phyloP scores from a whole-genome alignment of 768 basidiomycete genomes.

The Podaxis sp. region DNA sequence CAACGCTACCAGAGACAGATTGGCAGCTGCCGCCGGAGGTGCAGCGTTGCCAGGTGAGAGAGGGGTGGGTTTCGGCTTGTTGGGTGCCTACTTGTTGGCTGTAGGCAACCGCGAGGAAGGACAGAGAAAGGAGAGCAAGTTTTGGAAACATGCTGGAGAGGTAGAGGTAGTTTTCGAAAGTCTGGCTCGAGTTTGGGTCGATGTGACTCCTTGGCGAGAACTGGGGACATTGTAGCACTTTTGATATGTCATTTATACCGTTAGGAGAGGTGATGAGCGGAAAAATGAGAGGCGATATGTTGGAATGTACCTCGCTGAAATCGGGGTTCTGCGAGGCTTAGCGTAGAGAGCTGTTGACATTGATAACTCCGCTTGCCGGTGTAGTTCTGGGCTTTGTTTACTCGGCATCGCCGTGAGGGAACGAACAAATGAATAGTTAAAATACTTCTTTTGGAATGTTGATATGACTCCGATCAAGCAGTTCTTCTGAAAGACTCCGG shows the following conservation, averaged over 20 bases:
- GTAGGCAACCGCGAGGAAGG: conserved; percentile 25
- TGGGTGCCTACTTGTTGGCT: conserved; percentile 40
- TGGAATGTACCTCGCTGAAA: background rate
- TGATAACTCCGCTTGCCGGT: background rate
- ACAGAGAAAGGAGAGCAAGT: conserved; percentile 22
- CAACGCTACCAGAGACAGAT: conserved; percentile 22
- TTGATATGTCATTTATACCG: background rate
- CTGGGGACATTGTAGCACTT: background rate
- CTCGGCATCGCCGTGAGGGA: background rate
- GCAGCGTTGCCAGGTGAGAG: conserved; percentile 33
- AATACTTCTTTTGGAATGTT: background rate
- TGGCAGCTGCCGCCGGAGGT: conserved; percentile 28
- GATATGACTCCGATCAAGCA: background rate
- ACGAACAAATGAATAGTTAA: background rate
- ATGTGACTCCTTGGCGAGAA: background rate
- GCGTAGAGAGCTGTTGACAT: background rate
- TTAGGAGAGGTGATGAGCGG: background rate
- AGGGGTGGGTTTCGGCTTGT: conserved; percentile 37
- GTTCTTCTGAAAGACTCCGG: background rate
- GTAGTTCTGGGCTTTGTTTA: background rate
- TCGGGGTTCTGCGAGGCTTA: background rate
- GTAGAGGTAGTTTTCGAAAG: too few species aligned
- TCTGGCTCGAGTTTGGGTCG: too few species aligned
- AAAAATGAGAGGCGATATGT: background rate
- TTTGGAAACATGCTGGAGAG: background rate